Evolutionary conservation across 768 basidiomycete species (phyloP).

Genomic region (Mycena crocata): DNA sequence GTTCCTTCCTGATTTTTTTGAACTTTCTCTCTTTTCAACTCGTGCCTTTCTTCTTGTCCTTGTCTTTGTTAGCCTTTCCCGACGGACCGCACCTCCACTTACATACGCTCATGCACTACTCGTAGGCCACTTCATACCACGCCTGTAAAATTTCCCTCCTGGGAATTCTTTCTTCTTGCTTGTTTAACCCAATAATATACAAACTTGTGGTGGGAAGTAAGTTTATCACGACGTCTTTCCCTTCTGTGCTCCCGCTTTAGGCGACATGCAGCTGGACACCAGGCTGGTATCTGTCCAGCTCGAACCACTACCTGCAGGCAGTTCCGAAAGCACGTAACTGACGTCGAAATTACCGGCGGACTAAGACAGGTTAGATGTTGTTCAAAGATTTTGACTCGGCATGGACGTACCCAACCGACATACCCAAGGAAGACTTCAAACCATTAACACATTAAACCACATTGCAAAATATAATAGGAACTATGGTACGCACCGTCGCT

Average conservation of each 20-base stretch:
- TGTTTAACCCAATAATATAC: no score
- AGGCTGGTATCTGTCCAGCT: conserved; percentile 56
- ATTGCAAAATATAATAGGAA: no score
- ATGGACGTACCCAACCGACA: conserved; percentile 54
- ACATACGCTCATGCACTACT: no score
- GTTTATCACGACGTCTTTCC: conserved; percentile 10
- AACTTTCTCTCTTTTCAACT: not conserved
- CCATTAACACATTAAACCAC: not conserved
- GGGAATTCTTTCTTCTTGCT: no score
- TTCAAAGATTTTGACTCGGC: no score
- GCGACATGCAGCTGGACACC: conserved; percentile 48
- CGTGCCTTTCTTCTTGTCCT: no score
- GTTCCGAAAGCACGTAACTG: conserved; percentile 52
- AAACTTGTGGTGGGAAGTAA: no score
- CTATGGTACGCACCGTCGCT: conserved; percentile 54
- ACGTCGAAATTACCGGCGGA: conserved; percentile 64
- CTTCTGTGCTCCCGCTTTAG: conserved; percentile 35
- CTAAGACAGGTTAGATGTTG: not conserved
- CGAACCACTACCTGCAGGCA: conserved; percentile 40
- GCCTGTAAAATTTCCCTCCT: no score
- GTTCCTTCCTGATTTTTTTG: not conserved
- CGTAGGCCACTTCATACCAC: no score
- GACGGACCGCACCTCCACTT: no score
- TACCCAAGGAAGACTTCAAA: conserved; percentile 62
- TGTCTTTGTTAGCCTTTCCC: no score